Percentiles rank a stretch among this genome's conserved stretches.
Conservation (phyloP, 495 filamentous ascomycete species). For the Penicillium nucicola region DNA sequence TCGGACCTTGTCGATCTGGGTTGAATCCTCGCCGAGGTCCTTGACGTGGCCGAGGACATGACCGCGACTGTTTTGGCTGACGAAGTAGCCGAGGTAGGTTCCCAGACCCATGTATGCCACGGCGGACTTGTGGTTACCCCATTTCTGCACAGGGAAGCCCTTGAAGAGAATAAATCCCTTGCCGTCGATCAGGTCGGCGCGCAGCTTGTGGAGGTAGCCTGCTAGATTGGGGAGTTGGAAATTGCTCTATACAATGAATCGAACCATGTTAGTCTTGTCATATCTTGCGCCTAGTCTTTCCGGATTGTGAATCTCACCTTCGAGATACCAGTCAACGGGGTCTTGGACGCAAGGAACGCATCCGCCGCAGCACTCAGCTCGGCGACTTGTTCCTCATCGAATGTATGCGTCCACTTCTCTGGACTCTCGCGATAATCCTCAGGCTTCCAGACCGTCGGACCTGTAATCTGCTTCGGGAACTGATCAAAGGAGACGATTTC, state of each 20-base stretch:
- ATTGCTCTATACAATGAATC: constrained; percentile 11
- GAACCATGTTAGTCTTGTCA: neutral
- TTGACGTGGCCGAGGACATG: constrained; percentile 86
- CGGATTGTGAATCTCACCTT: constrained; percentile 35
- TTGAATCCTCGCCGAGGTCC: constrained; percentile 75
- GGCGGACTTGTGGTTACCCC: constrained; percentile 71
- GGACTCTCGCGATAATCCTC: constrained; percentile 65
- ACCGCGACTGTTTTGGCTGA: constrained; percentile 75
- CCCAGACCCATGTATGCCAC: constrained; percentile 83
- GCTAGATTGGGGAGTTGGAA: constrained; percentile 60
- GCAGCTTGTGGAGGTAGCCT: constrained; percentile 50
- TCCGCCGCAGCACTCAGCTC: constrained; percentile 67
- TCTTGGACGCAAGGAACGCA: constrained; percentile 58
- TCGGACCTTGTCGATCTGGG: constrained; percentile 71
- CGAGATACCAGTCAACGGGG: constrained; percentile 67
- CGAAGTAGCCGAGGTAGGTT: constrained; percentile 74
- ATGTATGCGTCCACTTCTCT: constrained; percentile 69
- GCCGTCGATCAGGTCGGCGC: constrained; percentile 69
- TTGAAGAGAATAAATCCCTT: constrained; percentile 85
- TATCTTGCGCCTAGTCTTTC: neutral
- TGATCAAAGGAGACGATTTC: constrained; percentile 61
- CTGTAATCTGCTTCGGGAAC: constrained; percentile 69
- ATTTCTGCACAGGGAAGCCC: constrained; percentile 67
- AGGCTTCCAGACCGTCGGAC: constrained; percentile 70
- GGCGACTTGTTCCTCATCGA: constrained; percentile 58